These are phyloP conservation scores for Cytospora paraplurivora DNA, from an alignment of 2,329 filamentous ascomycete genomes.

Conservation along the genomic window DNA sequence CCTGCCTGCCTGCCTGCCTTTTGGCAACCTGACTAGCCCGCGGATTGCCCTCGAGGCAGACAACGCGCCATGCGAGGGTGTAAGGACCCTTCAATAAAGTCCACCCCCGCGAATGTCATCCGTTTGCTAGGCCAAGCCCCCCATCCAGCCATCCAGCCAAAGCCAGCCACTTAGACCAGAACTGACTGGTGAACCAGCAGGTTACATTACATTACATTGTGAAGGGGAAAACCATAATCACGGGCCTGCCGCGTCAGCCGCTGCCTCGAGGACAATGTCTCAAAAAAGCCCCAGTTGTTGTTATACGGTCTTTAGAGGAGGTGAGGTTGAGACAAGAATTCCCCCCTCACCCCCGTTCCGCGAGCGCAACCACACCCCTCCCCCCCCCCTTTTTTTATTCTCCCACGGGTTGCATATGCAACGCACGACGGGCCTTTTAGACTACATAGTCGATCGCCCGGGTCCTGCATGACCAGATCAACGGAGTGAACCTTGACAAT, in stretches of 20 bases:
- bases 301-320: too few relatives aligned
- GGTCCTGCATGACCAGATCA: slow-evolving; percentile 23
- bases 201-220: too few relatives aligned
- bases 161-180: not conserved
- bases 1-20: not conserved
- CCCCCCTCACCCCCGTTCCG: too few relatives aligned
- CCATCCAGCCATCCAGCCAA: not conserved
- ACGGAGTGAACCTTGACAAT: slow-evolving; percentile 8
- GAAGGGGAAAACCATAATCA: not conserved
- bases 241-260: slow-evolving; percentile 18
- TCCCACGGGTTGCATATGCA: slow-evolving; percentile 19
- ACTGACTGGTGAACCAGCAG: too few relatives aligned
- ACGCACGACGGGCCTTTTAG: slow-evolving; percentile 16
- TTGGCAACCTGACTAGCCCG: not conserved
- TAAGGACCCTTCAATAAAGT: slow-evolving; percentile 12
- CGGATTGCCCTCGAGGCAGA: slow-evolving; percentile 3
- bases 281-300: too few relatives aligned
- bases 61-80: slow-evolving; percentile 2
- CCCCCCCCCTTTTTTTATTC: not conserved
- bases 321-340: not conserved
- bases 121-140: not conserved
- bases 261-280: not conserved
- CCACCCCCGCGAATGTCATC: not conserved
- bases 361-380: not conserved
- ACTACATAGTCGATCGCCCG: slow-evolving; percentile 19